These are phyloP conservation scores for Globisporangium perplexum DNA, from an alignment of 352 stramenopile species.

Conservation along the genomic window DNA sequence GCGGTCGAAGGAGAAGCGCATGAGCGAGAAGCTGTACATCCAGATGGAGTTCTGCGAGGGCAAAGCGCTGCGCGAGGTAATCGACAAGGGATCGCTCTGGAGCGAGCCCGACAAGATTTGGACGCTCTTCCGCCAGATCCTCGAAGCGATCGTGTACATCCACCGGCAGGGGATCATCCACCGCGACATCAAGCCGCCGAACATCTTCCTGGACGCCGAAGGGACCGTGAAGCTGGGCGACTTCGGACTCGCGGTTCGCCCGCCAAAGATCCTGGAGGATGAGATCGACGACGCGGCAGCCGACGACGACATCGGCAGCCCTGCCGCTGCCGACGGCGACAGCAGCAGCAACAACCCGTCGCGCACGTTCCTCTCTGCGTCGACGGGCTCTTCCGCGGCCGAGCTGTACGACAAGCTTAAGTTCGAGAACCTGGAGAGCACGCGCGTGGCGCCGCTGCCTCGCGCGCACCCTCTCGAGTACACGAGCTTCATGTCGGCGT, in stretches of 20 bases:
- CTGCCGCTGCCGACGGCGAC: constrained; percentile 4
- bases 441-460: constrained; percentile 21
- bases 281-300: constrained; percentile 25
- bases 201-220: constrained; percentile 93
- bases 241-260: constrained; percentile 92
- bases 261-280: constrained; percentile 46
- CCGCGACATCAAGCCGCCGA: constrained; percentile 90
- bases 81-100: constrained; percentile 86
- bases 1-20: constrained; percentile 24
- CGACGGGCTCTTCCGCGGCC: constrained; percentile 60
- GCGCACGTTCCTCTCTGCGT: constrained; percentile 36
- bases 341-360: constrained; percentile 6
- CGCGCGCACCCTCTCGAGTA: constrained; percentile 15
- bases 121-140: constrained; percentile 93
- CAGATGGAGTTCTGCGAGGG: constrained; percentile 96
- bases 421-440: constrained; percentile 65
- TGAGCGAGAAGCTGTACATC: constrained; percentile 84
- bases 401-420: constrained; percentile 64
- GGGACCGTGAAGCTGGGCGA: constrained; percentile 92
- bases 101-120: constrained; percentile 89
- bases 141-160: constrained; percentile 94
- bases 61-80: constrained; percentile 92
- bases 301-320: constrained; percentile 15
- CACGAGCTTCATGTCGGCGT: constrained; percentile 48
- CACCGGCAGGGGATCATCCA: constrained; percentile 93